Base-by-base conservation (phyloP, 371 early-diverging fungal species). In the Mortierella sp. region DNA sequence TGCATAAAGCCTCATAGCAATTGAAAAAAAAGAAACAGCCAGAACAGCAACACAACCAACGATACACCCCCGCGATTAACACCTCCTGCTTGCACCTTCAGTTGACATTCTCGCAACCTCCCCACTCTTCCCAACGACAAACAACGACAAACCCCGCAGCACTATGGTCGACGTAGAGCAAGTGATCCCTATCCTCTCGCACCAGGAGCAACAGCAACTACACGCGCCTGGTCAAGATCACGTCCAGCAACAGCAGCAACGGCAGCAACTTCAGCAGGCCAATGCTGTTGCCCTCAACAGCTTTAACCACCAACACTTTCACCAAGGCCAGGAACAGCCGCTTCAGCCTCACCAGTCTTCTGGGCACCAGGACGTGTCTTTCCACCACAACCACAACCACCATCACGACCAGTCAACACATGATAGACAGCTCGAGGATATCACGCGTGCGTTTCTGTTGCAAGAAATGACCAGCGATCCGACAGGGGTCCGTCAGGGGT, bases 361-460 rank as follows among this genome's bases (percentile, higher is more conserved):
- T 16, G 24, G 47, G 41, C 69, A 50, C 61, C 61, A 58, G 37
- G 61, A 58, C 6, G 34, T 58, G 19, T 2, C 45, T 29, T 66
- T 58, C 37, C 48, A 37, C 24, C 50, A 14, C 8, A 48, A 34
- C n/a, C 47, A 44, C 14, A 31, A 41, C 26, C 29, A 44, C 16
- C 53, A 53, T 26, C 69, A 26, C 45, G 19, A 26, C 31, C 67
- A 66, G 22, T n/a, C 22, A 13, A 14, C 45, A 40, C 68, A 68
- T 47, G 68, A 50, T 50, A 45, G 48, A 39, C 73, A 70, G 22
- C 74, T 79, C 22, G 71, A 74, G n/a, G 67, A 65, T 31, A 75
- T 76, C 66, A 69, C 80, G 29, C 74, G 45, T 11, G 74, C 73
- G 24, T 80, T 68, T 58, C 52, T 80, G 43, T 66, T 80, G 29